phyloP scores from a whole-genome alignment of 2,329 filamentous ascomycete species.

The Diaporthe sp. region DNA sequence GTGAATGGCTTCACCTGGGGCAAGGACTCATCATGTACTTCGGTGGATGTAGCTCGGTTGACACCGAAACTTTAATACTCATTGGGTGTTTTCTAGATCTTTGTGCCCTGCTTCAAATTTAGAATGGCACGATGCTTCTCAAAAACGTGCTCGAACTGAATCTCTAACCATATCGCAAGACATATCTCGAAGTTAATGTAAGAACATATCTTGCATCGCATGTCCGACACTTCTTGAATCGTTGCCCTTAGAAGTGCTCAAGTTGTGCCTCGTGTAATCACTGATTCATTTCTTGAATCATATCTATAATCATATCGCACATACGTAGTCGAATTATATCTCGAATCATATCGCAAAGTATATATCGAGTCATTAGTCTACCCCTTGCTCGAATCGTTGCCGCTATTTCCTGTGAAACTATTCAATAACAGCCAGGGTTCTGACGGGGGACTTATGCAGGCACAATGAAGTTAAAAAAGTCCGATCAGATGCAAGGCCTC shows the following conservation, averaged over 20 bases:
- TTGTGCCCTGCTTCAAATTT: neutral
- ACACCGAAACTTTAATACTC: neutral
- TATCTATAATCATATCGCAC: neutral
- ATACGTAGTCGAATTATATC: neutral
- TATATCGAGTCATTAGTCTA: neutral
- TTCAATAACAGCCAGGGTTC: neutral
- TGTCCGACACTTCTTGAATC: neutral
- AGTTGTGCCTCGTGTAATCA: too few species aligned
- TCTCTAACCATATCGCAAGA: neutral
- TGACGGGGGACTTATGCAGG: too few species aligned
- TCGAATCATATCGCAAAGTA: conserved; percentile 16
- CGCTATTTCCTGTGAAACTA: neutral
- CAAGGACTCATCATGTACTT: too few species aligned
- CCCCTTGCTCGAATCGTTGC: neutral
- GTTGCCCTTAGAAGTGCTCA: neutral
- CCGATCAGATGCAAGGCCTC: neutral
- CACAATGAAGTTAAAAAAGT: neutral
- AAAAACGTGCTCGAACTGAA: neutral
- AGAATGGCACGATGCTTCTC: neutral
- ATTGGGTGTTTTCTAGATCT: neutral
- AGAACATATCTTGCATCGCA: conserved; percentile 10
- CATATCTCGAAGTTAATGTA: neutral
- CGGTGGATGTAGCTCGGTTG: neutral
- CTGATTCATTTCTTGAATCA: neutral
- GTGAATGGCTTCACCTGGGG: neutral